Percentiles rank a stretch among this genome's conserved stretches.
phyloP scores from a whole-genome alignment of 768 basidiomycete species.

The Leccinum boreale region DNA sequence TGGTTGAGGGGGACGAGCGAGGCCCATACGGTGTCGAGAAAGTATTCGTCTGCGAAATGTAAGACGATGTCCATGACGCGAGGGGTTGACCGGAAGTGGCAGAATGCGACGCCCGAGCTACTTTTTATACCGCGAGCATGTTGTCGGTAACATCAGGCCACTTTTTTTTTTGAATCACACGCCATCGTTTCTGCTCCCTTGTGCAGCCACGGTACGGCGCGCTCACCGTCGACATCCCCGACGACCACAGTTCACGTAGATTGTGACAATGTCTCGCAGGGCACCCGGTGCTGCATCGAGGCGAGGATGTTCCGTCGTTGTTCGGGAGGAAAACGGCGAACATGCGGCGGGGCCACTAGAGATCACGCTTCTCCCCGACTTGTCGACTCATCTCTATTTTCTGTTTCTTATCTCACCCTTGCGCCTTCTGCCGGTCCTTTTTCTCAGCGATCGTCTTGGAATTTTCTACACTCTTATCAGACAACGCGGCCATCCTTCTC shows the following conservation, averaged over 20 bases:
- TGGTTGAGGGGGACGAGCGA: slow-evolving; percentile 57
- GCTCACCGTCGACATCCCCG: not conserved
- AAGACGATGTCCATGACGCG: slow-evolving; percentile 78
- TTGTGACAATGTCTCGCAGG: not conserved
- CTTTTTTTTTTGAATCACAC: slow-evolving; percentile 29
- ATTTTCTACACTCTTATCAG: slow-evolving; percentile 20
- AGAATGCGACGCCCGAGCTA: not conserved
- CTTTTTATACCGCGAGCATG: slow-evolving; percentile 22
- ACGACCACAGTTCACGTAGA: not conserved
- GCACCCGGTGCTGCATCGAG: not conserved
- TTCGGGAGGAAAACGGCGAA: not conserved
- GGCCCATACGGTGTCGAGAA: slow-evolving; percentile 81
- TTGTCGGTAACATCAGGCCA: slow-evolving; percentile 27
- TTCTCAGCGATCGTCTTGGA: slow-evolving; percentile 14
- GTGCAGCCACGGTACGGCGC: not conserved
- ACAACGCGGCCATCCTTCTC: slow-evolving; percentile 2
- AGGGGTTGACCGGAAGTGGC: not conserved
- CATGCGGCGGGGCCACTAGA: not conserved
- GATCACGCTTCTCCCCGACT: not conserved
- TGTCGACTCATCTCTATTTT: not conserved
- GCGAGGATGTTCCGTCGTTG: not conserved
- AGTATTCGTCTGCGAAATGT: slow-evolving; percentile 58
- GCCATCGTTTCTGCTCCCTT: not conserved
- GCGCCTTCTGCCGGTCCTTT: not conserved
- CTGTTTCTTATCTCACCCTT: not conserved